Conservation (phyloP, 202 grass and related monocot genomes). For the Eragrostis tef region DNA sequence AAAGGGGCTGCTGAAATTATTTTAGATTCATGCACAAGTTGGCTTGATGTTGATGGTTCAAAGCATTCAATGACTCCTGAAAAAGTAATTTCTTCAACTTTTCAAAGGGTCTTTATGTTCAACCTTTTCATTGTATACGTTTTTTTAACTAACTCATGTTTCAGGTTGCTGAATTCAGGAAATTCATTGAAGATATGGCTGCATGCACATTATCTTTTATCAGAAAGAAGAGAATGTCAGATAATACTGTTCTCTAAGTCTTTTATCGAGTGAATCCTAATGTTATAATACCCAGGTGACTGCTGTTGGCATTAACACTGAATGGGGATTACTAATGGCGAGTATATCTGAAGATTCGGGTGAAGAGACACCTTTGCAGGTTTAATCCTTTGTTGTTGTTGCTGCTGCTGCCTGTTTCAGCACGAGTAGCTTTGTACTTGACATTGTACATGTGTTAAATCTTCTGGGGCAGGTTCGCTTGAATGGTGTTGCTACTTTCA, state of each 20-base stretch:
- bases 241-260: background rate
- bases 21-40: conserved; percentile 75
- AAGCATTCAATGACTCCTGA: conserved; percentile 64
- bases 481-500: conserved; percentile 95
- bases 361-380: conserved; percentile 98
- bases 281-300: conserved; percentile 67
- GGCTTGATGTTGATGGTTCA: conserved; percentile 69
- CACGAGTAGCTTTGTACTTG: background rate
- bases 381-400: conserved; percentile 48
- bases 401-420: conserved; percentile 3
- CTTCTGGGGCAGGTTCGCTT: conserved; percentile 68
- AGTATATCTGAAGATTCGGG: conserved; percentile 98
- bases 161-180: conserved; percentile 76
- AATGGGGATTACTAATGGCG: conserved; percentile 96
- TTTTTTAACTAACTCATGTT: conserved; percentile 32
- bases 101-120: conserved; percentile 33
- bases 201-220: background rate
- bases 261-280: conserved; percentile 31
- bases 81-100: conserved; percentile 53
- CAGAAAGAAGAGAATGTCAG: background rate
- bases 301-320: conserved; percentile 92
- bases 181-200: conserved; percentile 86
- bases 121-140: conserved; percentile 27
- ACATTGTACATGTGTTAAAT: conserved; percentile 34
- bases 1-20: conserved; percentile 99